Evolutionary conservation across 441 rosid species (phyloP).

Genomic region (Bruguiera hainesii): DNA sequence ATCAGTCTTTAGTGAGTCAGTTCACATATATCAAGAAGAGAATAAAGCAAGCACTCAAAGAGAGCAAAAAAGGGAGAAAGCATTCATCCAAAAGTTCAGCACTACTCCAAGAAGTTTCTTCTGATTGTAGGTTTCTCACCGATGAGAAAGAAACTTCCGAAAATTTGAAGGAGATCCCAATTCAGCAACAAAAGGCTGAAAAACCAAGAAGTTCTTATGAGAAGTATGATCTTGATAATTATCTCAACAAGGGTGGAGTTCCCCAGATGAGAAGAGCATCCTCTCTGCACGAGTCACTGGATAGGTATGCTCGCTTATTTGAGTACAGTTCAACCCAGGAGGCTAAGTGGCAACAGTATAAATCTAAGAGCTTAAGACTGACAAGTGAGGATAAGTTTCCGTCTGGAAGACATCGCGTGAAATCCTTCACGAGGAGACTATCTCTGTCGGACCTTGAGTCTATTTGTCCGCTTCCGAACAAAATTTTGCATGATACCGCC

Average conservation of each 20-base stretch:
- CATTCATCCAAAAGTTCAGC: neutral
- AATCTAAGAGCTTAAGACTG: conserved; percentile 63
- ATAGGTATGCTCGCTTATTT: conserved; percentile 54
- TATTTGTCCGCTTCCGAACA: conserved; percentile 44
- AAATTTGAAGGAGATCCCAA: conserved; percentile 2
- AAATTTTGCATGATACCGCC: conserved; percentile 31
- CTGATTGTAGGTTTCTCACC: conserved; percentile 1
- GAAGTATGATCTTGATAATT: conserved; percentile 21
- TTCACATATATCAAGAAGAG: conserved; percentile 55
- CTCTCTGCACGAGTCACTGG: conserved; percentile 50
- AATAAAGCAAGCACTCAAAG: conserved; percentile 52
- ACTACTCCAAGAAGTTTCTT: conserved; percentile 18
- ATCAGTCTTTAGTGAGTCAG: conserved; percentile 38
- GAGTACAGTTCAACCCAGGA: conserved; percentile 37
- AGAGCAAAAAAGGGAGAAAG: conserved; percentile 30
- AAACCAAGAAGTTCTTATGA: conserved; percentile 16
- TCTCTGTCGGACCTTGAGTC: conserved; percentile 75
- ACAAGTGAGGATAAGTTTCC: conserved; percentile 40
- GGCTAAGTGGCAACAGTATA: conserved; percentile 29
- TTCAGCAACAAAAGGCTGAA: conserved; percentile 23
- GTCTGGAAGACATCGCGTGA: conserved; percentile 25
- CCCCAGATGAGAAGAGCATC: conserved; percentile 31
- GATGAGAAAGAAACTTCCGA: conserved; percentile 19
- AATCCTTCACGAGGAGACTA: conserved; percentile 62
- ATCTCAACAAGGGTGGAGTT: conserved; percentile 10